Evolutionary conservation across 2,329 filamentous ascomycete genomes (phyloP), one percentile per base, ranked within the genome.

Genomic region (Aspergillus luchuensis): DNA sequence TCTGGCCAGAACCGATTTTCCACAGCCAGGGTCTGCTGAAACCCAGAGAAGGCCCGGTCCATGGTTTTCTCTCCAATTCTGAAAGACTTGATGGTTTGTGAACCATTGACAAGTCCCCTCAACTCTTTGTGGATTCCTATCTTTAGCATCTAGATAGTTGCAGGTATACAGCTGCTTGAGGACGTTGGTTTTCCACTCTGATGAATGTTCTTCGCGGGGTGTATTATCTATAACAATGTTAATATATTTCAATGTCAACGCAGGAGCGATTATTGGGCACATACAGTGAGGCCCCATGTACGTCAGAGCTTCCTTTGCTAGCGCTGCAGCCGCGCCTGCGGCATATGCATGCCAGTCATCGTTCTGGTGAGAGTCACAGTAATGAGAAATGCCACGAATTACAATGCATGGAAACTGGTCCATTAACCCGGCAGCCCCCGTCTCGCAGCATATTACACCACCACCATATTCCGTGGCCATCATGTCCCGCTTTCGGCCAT

Each of bases 81-180:
- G n/a, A n/a, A n/a, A n/a, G n/a, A n/a, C n/a, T n/a, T n/a, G n/a
- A n/a, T n/a, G n/a, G n/a, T n/a, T n/a, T n/a, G n/a, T n/a, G 43
- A 76, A 71, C 73, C 74, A 76, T 48, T 70, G 53, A 48, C 73
- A 74, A 7, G 74, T 76, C 4, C 69, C 70, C 7, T 19, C 17
- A 17, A 21, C 17, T 10, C 39, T 3, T 19, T 43, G 17, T 19
- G 39, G 39, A 5, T 3, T 43, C 19, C 39, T 17, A 19, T 43
- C 5, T 8, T 43, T 43, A 19, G n/a, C n/a, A 1, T 43, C 17
- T 43, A 3, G 39, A 1, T 19, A 43, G 19, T 10, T 43, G 17
- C 39, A 19, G n/a, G 17, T 17, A 17, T 43, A 17, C 17, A 19
- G 39, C 39, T 17, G 39, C 10, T 10, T 43, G 8, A 43, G 39